A percentile compares a stretch with the other conserved stretches of the same genome.
These are phyloP conservation scores for Talaromyces sp. DNA, from an alignment of 2,329 filamentous ascomycete species.

Conservation along the genomic window DNA sequence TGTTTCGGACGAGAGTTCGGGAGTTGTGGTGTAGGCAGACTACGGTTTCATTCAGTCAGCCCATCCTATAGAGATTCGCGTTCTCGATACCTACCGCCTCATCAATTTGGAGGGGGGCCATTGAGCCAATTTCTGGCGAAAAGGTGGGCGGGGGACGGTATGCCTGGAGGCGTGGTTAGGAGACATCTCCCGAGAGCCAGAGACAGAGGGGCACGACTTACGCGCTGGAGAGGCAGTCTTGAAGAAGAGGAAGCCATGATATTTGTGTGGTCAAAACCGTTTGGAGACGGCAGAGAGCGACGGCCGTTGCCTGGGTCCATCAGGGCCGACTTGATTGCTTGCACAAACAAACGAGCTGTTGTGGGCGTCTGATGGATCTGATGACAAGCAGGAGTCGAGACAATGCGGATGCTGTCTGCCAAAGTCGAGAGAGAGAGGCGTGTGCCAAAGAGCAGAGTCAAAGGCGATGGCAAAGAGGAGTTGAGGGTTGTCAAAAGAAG, in stretches of 20 bases:
- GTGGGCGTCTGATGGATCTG: no score
- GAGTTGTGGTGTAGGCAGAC: neutral
- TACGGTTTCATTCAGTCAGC: neutral
- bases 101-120: neutral
- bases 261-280: neutral
- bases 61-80: neutral
- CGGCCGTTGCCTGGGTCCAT: neutral
- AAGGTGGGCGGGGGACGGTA: slow-evolving; percentile 1
- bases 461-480: neutral
- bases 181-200: neutral
- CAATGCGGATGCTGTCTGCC: neutral
- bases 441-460: neutral
- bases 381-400: neutral
- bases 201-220: neutral
- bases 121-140: neutral
- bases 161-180: neutral
- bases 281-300: neutral
- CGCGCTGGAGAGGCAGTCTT: neutral
- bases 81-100: slow-evolving; percentile 3
- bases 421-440: neutral
- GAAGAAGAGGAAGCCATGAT: neutral
- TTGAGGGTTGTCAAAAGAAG: no score
- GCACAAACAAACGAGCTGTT: neutral
- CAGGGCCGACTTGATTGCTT: neutral
- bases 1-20: neutral